These are phyloP conservation scores for Lathyrus tuberosus DNA, from an alignment of 306 rosid genomes.

Conservation along the genomic window DNA sequence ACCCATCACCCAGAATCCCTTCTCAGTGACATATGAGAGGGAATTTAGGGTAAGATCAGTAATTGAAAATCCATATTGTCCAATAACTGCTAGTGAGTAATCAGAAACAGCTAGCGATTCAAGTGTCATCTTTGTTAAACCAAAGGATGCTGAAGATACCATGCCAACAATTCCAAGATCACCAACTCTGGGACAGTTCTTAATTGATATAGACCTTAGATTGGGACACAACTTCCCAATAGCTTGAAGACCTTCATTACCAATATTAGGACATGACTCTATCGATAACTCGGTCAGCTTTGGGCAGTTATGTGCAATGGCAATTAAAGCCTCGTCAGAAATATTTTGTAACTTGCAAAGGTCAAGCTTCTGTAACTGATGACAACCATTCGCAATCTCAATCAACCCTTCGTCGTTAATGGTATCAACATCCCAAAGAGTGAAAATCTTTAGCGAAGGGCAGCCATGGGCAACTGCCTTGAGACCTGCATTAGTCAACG, in stretches of 20 bases:
- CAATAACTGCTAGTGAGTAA: constrained; percentile 87
- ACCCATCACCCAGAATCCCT: constrained; percentile 96
- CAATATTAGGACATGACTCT: constrained; percentile 77
- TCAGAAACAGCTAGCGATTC: constrained; percentile 77
- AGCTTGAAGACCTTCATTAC: constrained; percentile 78
- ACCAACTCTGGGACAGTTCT: constrained; percentile 65
- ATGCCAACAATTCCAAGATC: constrained; percentile 80
- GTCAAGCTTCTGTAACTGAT: constrained; percentile 72
- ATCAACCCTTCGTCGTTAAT: constrained; percentile 76
- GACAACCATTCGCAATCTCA: constrained; percentile 78
- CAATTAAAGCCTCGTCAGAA: constrained; percentile 73
- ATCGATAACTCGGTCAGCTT: constrained; percentile 67
- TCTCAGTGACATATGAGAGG: constrained; percentile 72
- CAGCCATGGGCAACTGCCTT: constrained; percentile 79
- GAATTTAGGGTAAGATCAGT: constrained; percentile 64
- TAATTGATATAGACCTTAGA: constrained; percentile 64
- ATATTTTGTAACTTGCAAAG: constrained; percentile 67
- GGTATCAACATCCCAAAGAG: constrained; percentile 66
- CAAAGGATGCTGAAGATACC: constrained; percentile 58
- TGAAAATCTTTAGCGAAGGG: constrained; percentile 74
- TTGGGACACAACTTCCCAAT: constrained; percentile 72
- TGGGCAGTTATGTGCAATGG: constrained; percentile 71
- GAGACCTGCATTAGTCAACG: constrained; percentile 71
- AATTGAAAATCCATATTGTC: constrained; percentile 76
- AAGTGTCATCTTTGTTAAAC: constrained; percentile 70